A percentile compares a stretch with the other conserved stretches of the same genome.
These are phyloP conservation scores for Puccinia polysora DNA, from an alignment of 1,284 basidiomycete genomes.

Conservation along the genomic window DNA sequence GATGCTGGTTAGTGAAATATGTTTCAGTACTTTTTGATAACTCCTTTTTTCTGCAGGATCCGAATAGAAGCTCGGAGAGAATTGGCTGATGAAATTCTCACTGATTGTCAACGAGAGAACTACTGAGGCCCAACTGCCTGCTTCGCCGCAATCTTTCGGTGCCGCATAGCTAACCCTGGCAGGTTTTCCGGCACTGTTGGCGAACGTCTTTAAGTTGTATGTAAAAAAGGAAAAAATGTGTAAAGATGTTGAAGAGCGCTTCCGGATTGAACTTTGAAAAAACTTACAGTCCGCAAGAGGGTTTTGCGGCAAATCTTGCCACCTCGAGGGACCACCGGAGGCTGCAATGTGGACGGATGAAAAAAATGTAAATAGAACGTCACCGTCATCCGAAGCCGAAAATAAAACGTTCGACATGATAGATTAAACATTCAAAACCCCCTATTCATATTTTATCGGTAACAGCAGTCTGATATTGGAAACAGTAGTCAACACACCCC, in stretches of 20 bases:
- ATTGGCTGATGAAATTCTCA: not conserved
- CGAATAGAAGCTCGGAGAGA: not conserved
- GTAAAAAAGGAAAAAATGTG: not conserved
- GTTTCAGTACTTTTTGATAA: not conserved
- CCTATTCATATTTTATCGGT: too few species aligned
- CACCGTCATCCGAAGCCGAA: too few species aligned
- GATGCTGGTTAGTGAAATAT: slow-evolving; percentile 27
- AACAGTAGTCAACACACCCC: too few species aligned
- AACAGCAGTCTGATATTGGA: too few species aligned
- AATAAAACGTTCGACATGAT: too few species aligned
- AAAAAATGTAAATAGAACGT: too few species aligned
- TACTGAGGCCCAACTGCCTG: slow-evolving; percentile 37
- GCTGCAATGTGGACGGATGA: too few species aligned
- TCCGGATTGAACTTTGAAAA: not conserved
- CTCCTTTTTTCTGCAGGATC: not conserved
- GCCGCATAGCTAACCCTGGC: slow-evolving; percentile 22
- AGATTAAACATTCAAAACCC: too few species aligned
- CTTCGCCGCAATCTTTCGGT: slow-evolving; percentile 25
- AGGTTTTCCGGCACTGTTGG: slow-evolving; percentile 29
- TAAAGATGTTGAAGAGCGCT: not conserved
- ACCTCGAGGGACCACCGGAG: not conserved
- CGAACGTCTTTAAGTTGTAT: slow-evolving; percentile 28
- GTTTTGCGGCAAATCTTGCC: not conserved
- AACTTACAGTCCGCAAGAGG: not conserved
- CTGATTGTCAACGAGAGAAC: slow-evolving; percentile 28